Evolutionary conservation across 2,329 filamentous ascomycete species (phyloP).

Genomic region (Pseudocercospora ulei): DNA sequence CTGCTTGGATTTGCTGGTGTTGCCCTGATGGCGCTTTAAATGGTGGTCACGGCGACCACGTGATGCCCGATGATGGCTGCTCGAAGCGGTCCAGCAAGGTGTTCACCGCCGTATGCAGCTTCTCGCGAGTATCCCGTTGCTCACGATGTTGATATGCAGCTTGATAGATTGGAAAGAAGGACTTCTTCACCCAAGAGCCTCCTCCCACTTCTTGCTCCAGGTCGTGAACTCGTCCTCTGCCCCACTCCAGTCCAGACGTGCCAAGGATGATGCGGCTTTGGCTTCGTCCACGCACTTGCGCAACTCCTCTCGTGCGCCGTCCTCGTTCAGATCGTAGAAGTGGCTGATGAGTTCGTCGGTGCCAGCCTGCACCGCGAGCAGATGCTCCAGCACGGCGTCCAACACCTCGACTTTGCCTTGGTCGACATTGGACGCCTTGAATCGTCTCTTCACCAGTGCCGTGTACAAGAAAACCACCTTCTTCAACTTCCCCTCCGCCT

Average conservation of each 20-base stretch:
- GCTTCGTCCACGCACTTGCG: constrained; percentile 53
- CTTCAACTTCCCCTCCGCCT: constrained; percentile 54
- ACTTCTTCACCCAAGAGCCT: constrained; percentile 28
- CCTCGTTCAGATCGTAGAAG: constrained; percentile 60
- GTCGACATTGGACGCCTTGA: constrained; percentile 40
- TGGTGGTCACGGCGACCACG: no score
- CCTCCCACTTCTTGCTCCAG: constrained; percentile 56
- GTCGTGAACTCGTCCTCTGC: constrained; percentile 64
- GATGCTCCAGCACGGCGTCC: constrained; percentile 49
- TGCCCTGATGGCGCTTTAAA: constrained; percentile 13
- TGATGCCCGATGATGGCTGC: no score
- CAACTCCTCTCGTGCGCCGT: constrained; percentile 51
- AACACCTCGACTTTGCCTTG: constrained; percentile 30
- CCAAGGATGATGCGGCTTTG: constrained; percentile 47
- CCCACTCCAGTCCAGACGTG: constrained; percentile 54
- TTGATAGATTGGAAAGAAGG: background rate
- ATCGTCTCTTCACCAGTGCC: constrained; percentile 58
- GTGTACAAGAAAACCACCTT: constrained; percentile 60
- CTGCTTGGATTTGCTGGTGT: constrained; percentile 13
- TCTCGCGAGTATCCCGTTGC: background rate
- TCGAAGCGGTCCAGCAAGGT: constrained; percentile 4
- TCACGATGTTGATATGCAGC: background rate
- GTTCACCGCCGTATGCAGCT: no score
- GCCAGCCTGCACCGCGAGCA: constrained; percentile 54
- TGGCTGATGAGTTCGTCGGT: constrained; percentile 61